Evolutionary conservation across 345 rosid species (phyloP), one percentile per base, ranked within the genome.

Genomic region (Populus ilicifolia): DNA sequence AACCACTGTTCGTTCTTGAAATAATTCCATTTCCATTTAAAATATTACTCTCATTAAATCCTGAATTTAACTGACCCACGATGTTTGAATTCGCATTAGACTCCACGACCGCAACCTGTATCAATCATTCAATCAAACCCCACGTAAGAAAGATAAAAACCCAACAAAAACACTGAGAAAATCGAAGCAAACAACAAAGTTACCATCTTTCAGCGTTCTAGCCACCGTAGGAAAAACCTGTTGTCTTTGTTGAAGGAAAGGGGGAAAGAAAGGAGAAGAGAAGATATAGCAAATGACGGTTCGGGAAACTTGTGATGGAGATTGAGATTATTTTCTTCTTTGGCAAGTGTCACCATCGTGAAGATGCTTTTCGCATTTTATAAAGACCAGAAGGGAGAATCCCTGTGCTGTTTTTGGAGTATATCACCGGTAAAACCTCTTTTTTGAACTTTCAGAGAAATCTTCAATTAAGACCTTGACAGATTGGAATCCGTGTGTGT

Each of bases 61-160:
- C 81, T 8, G 91, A 79, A 83, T 77, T 76, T 35, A 79, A 65
- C 41, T 79, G 80, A 18, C 82, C 78, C 56, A 74, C 23, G 23
- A 59, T 23, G 25, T 46, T 79, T 18, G 81, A 79, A 50, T 72
- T 77, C 50, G 33, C 48, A 43, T 78, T 73, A 20, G 80, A 81
- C 74, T 73, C 84, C 76, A 76, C 61, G 50, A 70, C 68, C n/a
- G 81, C 75, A 30, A 84, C 88, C 88, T 85, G 81, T 71, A 69
- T 39, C 63, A 73, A 29, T 52, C 65, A 65, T 8, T 10, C 38
- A 56, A 69, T 38, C 13, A 54, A 41, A 30, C 20, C 33, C 25
- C 30, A 14, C 21, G 20, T 9, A 18, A 20, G 39, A n/a, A 52
- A 36, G 5, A 41, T 30, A 74, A 7, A 39, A 41, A 62, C 68